Conservation (phyloP, 2,329 filamentous ascomycete species). For the Cladosporium velox region DNA sequence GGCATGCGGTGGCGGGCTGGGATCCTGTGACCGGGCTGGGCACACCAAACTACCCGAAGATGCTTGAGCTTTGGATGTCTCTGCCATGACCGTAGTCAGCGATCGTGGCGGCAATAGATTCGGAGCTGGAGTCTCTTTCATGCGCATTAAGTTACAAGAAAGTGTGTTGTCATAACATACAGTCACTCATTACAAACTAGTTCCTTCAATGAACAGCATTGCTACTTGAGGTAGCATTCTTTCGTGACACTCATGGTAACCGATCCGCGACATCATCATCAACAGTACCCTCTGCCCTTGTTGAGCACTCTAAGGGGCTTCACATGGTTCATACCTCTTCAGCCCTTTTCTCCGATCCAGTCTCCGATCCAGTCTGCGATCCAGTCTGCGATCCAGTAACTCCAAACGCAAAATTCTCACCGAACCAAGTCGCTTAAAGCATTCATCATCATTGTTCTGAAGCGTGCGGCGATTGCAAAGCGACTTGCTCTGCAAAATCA, state of each 20-base stretch:
- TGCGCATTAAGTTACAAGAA: background rate
- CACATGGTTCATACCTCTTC: background rate
- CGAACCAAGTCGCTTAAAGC: background rate
- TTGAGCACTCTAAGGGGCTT: background rate
- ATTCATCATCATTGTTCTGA: background rate
- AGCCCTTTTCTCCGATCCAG: background rate
- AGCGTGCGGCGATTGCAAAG: background rate
- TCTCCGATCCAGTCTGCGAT: background rate
- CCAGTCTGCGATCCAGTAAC: background rate
- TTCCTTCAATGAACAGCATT: background rate
- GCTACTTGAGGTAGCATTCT: background rate
- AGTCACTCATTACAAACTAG: conserved; percentile 1
- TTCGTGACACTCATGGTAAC: background rate
- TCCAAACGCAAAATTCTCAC: background rate
- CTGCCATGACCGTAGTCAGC: conserved; percentile 24
- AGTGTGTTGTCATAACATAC: background rate
- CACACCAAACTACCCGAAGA: conserved; percentile 37
- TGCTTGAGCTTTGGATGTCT: conserved; percentile 33
- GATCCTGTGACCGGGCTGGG: conserved; percentile 37
- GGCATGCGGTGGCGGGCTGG: conserved; percentile 35
- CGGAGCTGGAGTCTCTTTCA: background rate
- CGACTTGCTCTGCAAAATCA: conserved; percentile 30
- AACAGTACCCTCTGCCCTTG: background rate
- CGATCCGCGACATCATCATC: background rate
- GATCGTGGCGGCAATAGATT: background rate